Conservation (phyloP, 495 filamentous ascomycete genomes). For the Annulohypoxylon moriforme region DNA sequence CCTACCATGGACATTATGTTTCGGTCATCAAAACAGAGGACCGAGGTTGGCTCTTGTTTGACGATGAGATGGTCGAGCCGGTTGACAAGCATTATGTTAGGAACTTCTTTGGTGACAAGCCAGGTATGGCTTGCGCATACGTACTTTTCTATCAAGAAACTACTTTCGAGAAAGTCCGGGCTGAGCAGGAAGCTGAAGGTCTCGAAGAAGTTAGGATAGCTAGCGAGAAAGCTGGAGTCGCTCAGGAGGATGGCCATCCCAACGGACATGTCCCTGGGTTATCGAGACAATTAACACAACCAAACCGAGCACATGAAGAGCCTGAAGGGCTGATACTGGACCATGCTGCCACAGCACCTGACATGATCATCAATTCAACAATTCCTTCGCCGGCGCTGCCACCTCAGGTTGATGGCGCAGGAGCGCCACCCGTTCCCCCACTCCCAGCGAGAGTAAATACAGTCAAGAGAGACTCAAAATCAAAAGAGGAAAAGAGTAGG, state of each 20-base stretch:
- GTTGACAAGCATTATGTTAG: constrained; percentile 96
- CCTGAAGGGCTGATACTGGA: constrained; percentile 65
- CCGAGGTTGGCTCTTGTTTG: constrained; percentile 93
- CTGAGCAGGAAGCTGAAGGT: constrained; percentile 84
- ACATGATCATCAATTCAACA: constrained; percentile 45
- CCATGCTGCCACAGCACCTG: constrained; percentile 71
- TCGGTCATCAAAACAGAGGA: constrained; percentile 98
- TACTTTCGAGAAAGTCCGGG: constrained; percentile 85
- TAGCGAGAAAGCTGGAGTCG: constrained; percentile 64
- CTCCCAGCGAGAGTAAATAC: constrained; percentile 44
- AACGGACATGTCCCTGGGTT: constrained; percentile 53
- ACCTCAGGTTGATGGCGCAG: constrained; percentile 46
- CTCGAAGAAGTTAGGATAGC: constrained; percentile 70
- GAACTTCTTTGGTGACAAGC: constrained; percentile 96
- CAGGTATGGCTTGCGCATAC: constrained; percentile 92
- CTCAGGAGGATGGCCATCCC: constrained; percentile 56
- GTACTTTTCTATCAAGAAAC: constrained; percentile 99
- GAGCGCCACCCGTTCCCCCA: constrained; percentile 47
- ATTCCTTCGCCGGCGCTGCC: constrained; percentile 48
- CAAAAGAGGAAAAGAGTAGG: constrained; percentile 64
- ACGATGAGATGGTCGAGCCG: constrained; percentile 98
- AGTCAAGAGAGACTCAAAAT: constrained; percentile 55
- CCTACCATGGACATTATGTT: constrained; percentile 97
- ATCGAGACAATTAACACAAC: constrained; percentile 56
- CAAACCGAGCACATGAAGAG: constrained; percentile 58